Evolutionary conservation across 805 yeast species (phyloP), one percentile per base, ranked within the genome.

Genomic region (Candida bentonensis): DNA sequence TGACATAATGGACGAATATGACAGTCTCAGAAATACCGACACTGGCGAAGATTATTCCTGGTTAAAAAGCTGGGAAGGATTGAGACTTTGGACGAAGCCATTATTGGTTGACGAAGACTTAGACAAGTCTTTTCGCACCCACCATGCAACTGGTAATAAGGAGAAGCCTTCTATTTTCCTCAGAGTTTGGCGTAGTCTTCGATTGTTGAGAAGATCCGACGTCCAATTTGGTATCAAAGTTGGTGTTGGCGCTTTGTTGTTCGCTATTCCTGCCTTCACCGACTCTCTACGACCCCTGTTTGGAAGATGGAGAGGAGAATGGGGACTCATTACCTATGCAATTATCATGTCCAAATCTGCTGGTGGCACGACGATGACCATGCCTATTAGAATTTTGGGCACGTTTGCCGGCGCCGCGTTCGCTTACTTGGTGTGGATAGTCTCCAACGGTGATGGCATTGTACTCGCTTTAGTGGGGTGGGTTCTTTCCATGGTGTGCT

Each of bases 281-380:
- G 78, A 79, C 2, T 55, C 57, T 11, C 74, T 86, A 0, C 66
- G 78, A 42, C 65, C 66, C 3, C 49, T 57, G 1, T 85, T 83
- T 53, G 69, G 64, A 41, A 69, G 66, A 36, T 82, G 85, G 86
- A 63, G 88, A 50, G 80, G 82, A 15, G 95, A 84, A 57, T 84
- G 95, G 95, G 78, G 86, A 0, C 61, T 84, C 30, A 82, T 82
- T n/a, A 78, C 87, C 0, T 84, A 76, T 52, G 78, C 84, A 52
- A 79, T 84, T 45, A 82, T 84, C 66, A 83, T 84, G 89, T 82
- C 80, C 52, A 82, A 82, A 53, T 79, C 88, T 0, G 64, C 83
- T 3, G 95, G 95, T 7, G 94, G 94, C 0, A 85, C 94, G 0
- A 73, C 83, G 9, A 75, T 79, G 77, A 80, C 92, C 0, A 78